A percentile compares a stretch with the other conserved stretches of the same genome.
Evolutionary conservation across 495 filamentous ascomycete species (phyloP).

Genomic region (Aspergillus homomorphus): DNA sequence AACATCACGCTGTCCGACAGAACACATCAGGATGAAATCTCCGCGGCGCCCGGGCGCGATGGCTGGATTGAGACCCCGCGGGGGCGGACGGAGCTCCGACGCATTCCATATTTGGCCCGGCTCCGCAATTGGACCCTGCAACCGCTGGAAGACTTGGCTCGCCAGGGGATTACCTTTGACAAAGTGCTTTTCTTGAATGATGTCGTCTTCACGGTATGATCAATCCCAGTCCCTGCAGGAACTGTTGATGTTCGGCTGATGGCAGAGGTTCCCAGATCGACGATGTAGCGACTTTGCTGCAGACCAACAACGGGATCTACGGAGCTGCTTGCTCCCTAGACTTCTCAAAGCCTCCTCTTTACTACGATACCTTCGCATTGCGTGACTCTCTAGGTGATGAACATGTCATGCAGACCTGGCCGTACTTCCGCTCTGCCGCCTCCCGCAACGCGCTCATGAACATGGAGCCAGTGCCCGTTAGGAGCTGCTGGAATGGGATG

Average conservation of each 20-base stretch:
- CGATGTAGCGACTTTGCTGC: constrained; percentile 67
- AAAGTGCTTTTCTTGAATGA: constrained; percentile 73
- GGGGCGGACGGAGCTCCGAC: constrained; percentile 48
- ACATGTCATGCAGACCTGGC: constrained; percentile 64
- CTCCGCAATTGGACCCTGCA: constrained; percentile 58
- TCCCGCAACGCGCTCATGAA: constrained; percentile 57
- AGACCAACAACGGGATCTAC: constrained; percentile 69
- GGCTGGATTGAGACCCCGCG: constrained; percentile 25
- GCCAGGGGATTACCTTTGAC: constrained; percentile 56
- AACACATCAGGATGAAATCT: constrained; percentile 55
- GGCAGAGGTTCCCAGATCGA: constrained; percentile 33
- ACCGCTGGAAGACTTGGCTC: constrained; percentile 43
- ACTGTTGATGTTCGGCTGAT: neutral
- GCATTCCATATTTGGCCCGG: constrained; percentile 66
- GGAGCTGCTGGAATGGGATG: constrained; percentile 84
- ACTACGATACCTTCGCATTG: constrained; percentile 85
- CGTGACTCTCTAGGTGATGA: constrained; percentile 66
- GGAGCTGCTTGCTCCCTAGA: constrained; percentile 82
- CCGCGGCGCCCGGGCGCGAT: constrained; percentile 28
- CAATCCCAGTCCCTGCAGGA: neutral
- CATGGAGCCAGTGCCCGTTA: constrained; percentile 61
- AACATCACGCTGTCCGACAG: constrained; percentile 52
- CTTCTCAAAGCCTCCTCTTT: constrained; percentile 62
- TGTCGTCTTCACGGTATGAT: constrained; percentile 64
- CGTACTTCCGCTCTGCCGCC: constrained; percentile 64